These are phyloP conservation scores for Nigrospora osmanthi DNA, from an alignment of 2,329 filamentous ascomycete genomes.

Conservation along the genomic window DNA sequence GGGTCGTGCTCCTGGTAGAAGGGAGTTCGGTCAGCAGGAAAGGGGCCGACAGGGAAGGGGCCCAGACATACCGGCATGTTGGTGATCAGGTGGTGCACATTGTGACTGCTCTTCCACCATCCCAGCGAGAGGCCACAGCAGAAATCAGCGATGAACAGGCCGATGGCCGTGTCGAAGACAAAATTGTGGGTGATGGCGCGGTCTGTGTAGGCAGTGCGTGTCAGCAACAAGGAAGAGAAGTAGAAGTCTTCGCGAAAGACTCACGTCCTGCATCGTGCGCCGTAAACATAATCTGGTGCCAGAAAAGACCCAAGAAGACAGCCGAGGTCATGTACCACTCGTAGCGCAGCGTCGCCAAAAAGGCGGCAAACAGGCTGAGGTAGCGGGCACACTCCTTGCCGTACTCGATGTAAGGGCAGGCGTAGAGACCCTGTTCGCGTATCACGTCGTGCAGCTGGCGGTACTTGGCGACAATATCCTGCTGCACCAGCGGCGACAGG, in stretches of 20 bases:
- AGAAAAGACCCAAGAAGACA: slow-evolving; percentile 53
- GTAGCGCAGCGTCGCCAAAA: slow-evolving; percentile 33
- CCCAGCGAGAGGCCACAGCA: slow-evolving; percentile 59
- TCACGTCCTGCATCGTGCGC: slow-evolving; percentile 59
- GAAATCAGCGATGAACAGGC: slow-evolving; percentile 56
- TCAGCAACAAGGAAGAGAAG: neutral
- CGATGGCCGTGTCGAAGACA: slow-evolving; percentile 49
- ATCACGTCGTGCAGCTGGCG: slow-evolving; percentile 46
- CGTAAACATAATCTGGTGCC: slow-evolving; percentile 63
- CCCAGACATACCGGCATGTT: slow-evolving; percentile 41
- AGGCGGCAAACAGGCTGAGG: slow-evolving; percentile 37
- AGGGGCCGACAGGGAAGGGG: neutral
- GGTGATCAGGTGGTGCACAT: slow-evolving; percentile 60
- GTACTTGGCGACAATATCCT: slow-evolving; percentile 47
- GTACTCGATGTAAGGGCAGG: slow-evolving; percentile 51
- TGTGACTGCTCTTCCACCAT: slow-evolving; percentile 65
- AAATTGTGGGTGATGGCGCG: slow-evolving; percentile 53
- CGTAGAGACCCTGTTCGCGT: slow-evolving; percentile 47
- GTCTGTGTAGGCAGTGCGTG: neutral
- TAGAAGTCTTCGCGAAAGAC: neutral
- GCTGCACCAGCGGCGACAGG: slow-evolving; percentile 44
- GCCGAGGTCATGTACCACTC: slow-evolving; percentile 52
- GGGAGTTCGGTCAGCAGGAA: slow-evolving; percentile 8
- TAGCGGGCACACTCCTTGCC: slow-evolving; percentile 51
- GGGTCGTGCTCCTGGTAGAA: slow-evolving; percentile 41